phyloP scores from a whole-genome alignment of 75 land plant genomes.

The Pinus albicaulis region DNA sequence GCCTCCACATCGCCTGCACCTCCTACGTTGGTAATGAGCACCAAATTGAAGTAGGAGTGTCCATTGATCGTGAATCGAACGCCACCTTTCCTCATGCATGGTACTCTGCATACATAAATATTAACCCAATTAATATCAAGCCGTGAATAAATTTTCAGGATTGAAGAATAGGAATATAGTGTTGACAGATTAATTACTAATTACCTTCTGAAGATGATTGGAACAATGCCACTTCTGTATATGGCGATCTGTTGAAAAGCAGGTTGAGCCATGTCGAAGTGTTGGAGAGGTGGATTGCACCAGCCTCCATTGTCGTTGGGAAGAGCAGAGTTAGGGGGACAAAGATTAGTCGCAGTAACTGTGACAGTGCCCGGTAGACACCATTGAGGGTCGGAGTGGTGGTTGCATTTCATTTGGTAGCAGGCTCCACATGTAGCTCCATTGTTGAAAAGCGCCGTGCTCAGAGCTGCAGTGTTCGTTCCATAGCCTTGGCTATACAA shows the following conservation, averaged over 20 bases:
- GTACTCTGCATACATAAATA: constrained; percentile 3
- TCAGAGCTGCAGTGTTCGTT: constrained; percentile 58
- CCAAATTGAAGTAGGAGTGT: constrained; percentile 33
- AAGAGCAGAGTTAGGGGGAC: constrained; percentile 65
- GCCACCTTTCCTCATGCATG: constrained; percentile 20
- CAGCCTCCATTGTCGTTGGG: constrained; percentile 55
- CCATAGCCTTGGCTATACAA: constrained; percentile 51
- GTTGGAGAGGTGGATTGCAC: constrained; percentile 65
- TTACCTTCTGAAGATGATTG: constrained; percentile 36
- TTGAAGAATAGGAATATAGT: background rate
- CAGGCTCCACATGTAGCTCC: constrained; percentile 70
- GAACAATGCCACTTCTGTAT: constrained; percentile 66
- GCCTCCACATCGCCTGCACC: constrained; percentile 24
- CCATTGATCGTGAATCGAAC: constrained; percentile 20
- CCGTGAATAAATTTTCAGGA: background rate
- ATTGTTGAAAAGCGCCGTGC: constrained; percentile 46
- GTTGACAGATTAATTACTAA: background rate
- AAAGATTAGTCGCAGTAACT: constrained; percentile 78
- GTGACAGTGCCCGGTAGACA: constrained; percentile 64
- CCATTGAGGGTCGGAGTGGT: constrained; percentile 33
- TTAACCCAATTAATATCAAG: no score
- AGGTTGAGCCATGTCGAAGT: constrained; percentile 51
- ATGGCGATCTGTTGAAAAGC: constrained; percentile 74
- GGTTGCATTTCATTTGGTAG: constrained; percentile 54
- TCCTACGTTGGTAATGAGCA: constrained; percentile 27